These are phyloP conservation scores for Alectoria sarmentosa DNA, from an alignment of 495 filamentous ascomycete genomes.

Conservation along the genomic window DNA sequence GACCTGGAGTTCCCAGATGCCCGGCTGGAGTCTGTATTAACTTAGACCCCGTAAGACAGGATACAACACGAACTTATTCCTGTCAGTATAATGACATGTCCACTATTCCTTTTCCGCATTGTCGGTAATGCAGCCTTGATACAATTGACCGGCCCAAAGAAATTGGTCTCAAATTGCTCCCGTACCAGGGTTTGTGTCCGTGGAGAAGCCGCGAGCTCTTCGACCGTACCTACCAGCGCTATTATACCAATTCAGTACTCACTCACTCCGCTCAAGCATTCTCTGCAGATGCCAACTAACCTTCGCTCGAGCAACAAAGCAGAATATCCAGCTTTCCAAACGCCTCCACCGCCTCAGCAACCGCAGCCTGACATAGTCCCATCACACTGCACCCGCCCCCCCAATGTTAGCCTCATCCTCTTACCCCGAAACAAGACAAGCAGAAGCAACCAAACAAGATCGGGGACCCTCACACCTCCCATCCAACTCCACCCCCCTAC, in stretches of 20 bases:
- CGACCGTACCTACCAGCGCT: constrained; percentile 86
- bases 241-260: constrained; percentile 18
- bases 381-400: constrained; percentile 22
- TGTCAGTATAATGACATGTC: constrained; percentile 85
- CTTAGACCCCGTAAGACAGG: neutral
- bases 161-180: constrained; percentile 94
- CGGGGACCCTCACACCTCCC: constrained; percentile 38
- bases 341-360: constrained; percentile 74
- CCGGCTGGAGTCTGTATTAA: constrained; percentile 44
- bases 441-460: neutral
- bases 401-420: neutral
- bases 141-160: constrained; percentile 89
- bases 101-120: constrained; percentile 68
- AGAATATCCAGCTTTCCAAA: constrained; percentile 88
- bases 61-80: constrained; percentile 59
- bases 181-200: constrained; percentile 70
- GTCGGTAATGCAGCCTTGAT: constrained; percentile 83
- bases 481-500: constrained; percentile 37
- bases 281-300: constrained; percentile 32
- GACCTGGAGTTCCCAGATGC: constrained; percentile 86
- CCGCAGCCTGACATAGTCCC: constrained; percentile 60
- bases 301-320: constrained; percentile 80
- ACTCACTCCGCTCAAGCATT: neutral
- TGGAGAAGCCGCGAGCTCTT: constrained; percentile 72
- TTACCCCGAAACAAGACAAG: neutral